Conservation (phyloP, 768 basidiomycete genomes). For the Tremella mesenterica region DNA sequence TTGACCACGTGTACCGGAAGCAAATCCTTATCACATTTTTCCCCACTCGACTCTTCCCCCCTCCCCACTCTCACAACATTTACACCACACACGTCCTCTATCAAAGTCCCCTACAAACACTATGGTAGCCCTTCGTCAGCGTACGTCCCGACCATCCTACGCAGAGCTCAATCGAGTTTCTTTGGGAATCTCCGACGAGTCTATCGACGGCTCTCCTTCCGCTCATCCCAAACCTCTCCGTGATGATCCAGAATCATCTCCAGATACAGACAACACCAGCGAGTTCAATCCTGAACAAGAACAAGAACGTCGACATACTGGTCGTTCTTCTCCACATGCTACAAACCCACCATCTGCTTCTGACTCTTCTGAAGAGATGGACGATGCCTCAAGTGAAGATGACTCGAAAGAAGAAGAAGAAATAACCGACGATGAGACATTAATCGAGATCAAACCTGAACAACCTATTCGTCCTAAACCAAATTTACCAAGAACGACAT, state of each 20-base stretch:
- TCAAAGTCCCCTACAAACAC: no score
- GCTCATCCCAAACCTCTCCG: neutral
- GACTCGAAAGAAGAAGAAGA: neutral
- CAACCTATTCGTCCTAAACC: neutral
- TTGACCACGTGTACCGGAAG: no score
- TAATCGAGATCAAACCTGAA: neutral
- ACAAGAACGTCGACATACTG: neutral
- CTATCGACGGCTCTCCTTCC: neutral
- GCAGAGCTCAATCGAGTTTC: neutral
- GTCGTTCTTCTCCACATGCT: neutral
- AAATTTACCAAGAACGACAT: neutral
- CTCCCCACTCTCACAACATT: no score
- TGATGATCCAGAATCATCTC: neutral
- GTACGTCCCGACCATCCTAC: neutral
- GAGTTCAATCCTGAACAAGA: neutral
- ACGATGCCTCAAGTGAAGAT: constrained; percentile 5
- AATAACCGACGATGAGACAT: neutral
- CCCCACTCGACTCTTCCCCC: no score
- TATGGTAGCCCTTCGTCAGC: neutral
- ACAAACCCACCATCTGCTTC: neutral
- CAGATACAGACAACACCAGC: neutral
- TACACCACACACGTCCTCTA: no score
- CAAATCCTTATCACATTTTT: no score
- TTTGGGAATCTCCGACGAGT: neutral
- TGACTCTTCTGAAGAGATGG: constrained; percentile 6